Conservation (phyloP, 2,329 filamentous ascomycete genomes). For the Coniella lustricola region DNA sequence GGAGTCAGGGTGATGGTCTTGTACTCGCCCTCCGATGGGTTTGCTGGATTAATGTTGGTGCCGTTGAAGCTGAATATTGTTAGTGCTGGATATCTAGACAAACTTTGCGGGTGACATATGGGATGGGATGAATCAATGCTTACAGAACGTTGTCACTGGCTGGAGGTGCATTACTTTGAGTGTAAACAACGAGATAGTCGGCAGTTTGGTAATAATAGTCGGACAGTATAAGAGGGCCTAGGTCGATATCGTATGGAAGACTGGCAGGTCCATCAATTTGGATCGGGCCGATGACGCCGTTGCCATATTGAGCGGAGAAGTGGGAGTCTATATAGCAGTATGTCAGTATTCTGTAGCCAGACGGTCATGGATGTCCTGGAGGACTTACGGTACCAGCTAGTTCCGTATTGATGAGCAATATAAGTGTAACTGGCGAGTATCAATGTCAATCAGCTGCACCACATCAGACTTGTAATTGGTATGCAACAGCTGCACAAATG, state of each 20-base stretch:
- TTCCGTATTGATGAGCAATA: conserved; percentile 32
- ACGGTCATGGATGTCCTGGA: too few relatives aligned
- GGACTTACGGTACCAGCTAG: conserved; percentile 29
- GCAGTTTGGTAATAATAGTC: conserved; percentile 42
- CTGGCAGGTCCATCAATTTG: conserved; percentile 40
- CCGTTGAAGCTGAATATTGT: conserved; percentile 32
- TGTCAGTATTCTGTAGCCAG: too few relatives aligned
- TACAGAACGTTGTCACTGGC: conserved; percentile 32
- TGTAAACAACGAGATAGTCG: conserved; percentile 21
- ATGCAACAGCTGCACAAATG: neutral
- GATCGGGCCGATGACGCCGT: conserved; percentile 42
- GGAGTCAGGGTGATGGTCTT: conserved; percentile 29
- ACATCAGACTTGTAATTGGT: too few relatives aligned
- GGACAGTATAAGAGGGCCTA: conserved; percentile 40
- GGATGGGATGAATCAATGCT: neutral
- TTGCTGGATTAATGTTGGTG: conserved; percentile 26
- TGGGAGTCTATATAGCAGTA: conserved; percentile 31
- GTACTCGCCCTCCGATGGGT: conserved; percentile 24
- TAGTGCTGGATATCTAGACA: too few relatives aligned
- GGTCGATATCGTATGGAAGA: conserved; percentile 42
- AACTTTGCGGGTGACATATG: too few relatives aligned
- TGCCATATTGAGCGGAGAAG: conserved; percentile 37
- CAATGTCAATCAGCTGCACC: neutral
- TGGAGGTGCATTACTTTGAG: conserved; percentile 21
- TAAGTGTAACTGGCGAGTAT: conserved; percentile 26